These are phyloP conservation scores for Aphanomyces invadans DNA, from an alignment of 352 stramenopile species.

Conservation along the genomic window DNA sequence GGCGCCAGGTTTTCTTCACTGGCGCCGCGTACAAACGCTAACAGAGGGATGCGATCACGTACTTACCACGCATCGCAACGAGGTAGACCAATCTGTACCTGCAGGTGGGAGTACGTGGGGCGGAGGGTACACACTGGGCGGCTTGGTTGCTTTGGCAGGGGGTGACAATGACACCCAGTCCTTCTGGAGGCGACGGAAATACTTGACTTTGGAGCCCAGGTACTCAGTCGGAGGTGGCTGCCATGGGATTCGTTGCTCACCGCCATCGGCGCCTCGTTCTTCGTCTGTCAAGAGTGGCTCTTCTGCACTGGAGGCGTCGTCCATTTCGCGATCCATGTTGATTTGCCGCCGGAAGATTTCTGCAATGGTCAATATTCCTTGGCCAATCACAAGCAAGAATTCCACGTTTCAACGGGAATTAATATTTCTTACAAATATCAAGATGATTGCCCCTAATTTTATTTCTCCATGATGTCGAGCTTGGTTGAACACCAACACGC, in stretches of 20 bases:
- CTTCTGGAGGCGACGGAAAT: constrained; percentile 22
- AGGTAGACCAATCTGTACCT: background rate
- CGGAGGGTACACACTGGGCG: constrained; percentile 1
- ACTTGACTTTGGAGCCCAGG: constrained; percentile 21
- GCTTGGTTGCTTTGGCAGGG: background rate
- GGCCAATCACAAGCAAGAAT: constrained; percentile 8
- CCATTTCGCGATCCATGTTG: constrained; percentile 5
- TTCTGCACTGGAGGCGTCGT: background rate
- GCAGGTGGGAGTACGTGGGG: constrained; percentile 15
- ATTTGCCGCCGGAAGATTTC: no score
- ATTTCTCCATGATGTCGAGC: background rate
- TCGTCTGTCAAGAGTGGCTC: constrained; percentile 12
- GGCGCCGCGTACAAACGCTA: constrained; percentile 11
- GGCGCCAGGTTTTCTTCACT: background rate
- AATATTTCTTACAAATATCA: background rate
- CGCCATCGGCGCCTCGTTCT: background rate
- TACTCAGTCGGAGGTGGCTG: constrained; percentile 3
- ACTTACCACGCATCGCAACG: background rate
- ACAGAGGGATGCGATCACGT: background rate
- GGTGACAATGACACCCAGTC: constrained; percentile 17
- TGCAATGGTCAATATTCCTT: background rate
- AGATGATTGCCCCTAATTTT: constrained; percentile 2
- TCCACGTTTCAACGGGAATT: no score
- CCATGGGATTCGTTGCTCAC: constrained; percentile 8
- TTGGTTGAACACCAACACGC: background rate